These are phyloP conservation scores for Neofusicoccum ribis DNA, from an alignment of 2,329 filamentous ascomycete species.

Conservation along the genomic window DNA sequence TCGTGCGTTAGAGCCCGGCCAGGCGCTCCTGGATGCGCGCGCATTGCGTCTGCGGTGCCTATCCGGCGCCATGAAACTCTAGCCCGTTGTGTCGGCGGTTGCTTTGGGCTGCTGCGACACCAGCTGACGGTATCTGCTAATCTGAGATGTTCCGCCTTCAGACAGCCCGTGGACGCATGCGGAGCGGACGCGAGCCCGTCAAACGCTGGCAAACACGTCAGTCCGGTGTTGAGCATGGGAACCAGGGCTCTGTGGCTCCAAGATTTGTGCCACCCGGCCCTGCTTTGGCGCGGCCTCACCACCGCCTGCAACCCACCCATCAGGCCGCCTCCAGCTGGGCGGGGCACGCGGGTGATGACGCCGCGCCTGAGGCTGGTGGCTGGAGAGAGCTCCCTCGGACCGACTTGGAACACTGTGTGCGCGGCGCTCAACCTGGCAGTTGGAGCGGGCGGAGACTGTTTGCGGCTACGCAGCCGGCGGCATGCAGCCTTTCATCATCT, in stretches of 20 bases:
- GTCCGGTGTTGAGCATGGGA: neutral
- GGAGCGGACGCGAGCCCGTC: neutral
- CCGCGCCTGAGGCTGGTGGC: neutral
- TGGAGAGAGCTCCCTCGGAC: conserved; percentile 10
- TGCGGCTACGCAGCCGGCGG: neutral
- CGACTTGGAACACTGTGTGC: neutral
- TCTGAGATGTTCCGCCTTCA: conserved; percentile 9
- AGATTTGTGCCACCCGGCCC: neutral
- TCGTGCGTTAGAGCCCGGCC: conserved; percentile 4
- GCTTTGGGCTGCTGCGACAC: conserved; percentile 8
- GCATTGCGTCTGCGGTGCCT: conserved; percentile 16
- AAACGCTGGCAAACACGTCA: neutral
- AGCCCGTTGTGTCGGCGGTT: neutral
- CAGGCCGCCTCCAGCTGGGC: neutral
- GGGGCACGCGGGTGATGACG: neutral
- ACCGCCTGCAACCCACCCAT: neutral
- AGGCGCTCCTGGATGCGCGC: conserved; percentile 8
- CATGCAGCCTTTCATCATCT: conserved; percentile 12
- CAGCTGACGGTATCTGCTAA: neutral
- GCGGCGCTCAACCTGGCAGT: neutral
- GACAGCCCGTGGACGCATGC: neutral
- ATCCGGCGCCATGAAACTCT: neutral
- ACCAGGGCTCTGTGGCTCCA: neutral
- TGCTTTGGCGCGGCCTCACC: neutral
- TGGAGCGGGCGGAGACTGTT: neutral